Percentiles rank a stretch among this genome's conserved stretches.
phyloP scores from a whole-genome alignment of 176 grass and related monocot genomes.

The Aegilops bicornis region DNA sequence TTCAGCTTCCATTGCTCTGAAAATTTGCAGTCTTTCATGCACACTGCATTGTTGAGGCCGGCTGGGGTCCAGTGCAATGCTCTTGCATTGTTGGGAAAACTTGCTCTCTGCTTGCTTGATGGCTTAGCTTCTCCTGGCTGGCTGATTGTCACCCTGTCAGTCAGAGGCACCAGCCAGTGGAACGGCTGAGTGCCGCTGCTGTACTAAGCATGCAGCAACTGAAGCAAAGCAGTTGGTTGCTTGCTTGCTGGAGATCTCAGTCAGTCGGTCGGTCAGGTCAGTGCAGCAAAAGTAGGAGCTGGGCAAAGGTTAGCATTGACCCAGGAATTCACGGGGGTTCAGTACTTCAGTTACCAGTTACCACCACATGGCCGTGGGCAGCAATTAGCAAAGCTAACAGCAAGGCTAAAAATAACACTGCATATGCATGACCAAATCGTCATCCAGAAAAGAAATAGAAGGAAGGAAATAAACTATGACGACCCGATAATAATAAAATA shows the following conservation, averaged over 20 bases:
- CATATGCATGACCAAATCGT: neutral
- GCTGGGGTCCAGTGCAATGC: neutral
- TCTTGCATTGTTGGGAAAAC: neutral
- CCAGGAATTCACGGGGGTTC: constrained; percentile 39
- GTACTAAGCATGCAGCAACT: constrained; percentile 38
- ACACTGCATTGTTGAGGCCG: neutral
- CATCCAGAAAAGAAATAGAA: neutral
- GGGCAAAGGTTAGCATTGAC: constrained; percentile 56
- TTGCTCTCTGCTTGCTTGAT: neutral
- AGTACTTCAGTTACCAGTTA: neutral
- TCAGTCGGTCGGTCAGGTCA: neutral
- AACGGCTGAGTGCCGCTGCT: constrained; percentile 18
- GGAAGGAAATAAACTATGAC: neutral
- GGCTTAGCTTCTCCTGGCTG: constrained; percentile 14
- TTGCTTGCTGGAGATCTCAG: constrained; percentile 33
- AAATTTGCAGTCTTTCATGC: neutral
- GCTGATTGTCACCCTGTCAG: constrained; percentile 9
- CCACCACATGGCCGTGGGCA: neutral
- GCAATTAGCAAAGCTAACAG: neutral
- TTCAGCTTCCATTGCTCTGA: constrained; percentile 37
- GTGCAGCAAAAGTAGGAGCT: constrained; percentile 51
- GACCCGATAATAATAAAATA: constrained; percentile 1
- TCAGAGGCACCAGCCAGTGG: constrained; percentile 40
- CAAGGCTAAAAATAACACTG: constrained; percentile 44
- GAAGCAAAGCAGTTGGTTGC: constrained; percentile 43